These are phyloP conservation scores for Lichtheimia ramosa DNA, from an alignment of 371 early-diverging fungal species.

Conservation along the genomic window DNA sequence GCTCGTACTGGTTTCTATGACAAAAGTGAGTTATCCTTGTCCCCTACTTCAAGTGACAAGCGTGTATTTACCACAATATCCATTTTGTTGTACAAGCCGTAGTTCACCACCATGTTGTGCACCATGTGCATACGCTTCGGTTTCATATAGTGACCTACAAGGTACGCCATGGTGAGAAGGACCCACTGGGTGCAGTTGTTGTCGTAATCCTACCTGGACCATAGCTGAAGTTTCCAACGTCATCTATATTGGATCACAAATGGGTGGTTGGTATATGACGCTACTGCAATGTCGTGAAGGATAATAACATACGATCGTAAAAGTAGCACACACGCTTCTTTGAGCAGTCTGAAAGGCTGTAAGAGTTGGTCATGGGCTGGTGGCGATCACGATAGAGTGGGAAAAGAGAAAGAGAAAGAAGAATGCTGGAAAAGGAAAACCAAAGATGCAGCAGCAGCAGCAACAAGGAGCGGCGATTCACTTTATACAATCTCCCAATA, in stretches of 20 bases:
- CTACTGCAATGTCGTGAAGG: background rate
- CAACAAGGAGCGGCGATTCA: no score
- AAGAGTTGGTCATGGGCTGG: constrained; percentile 42
- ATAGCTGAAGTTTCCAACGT: constrained; percentile 90
- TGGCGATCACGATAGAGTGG: no score
- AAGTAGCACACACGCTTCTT: constrained; percentile 77
- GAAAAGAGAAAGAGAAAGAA: no score
- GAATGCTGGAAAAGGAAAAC: no score
- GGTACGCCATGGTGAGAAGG: background rate
- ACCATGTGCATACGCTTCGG: constrained; percentile 98
- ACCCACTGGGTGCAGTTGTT: no score
- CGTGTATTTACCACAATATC: constrained; percentile 68
- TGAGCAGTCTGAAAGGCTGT: constrained; percentile 48
- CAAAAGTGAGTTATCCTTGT: background rate
- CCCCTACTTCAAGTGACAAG: background rate
- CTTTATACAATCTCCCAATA: no score
- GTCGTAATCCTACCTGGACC: constrained; percentile 61
- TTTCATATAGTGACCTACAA: constrained; percentile 96
- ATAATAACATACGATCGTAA: constrained; percentile 63
- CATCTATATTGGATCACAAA: constrained; percentile 42
- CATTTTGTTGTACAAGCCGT: constrained; percentile 96
- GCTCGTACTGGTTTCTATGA: constrained; percentile 85
- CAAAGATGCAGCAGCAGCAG: no score
- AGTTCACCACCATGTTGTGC: constrained; percentile 95
- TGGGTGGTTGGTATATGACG: no score